phyloP scores from a whole-genome alignment of 106 monocot genomes.

The Dendrobium catenatum region DNA sequence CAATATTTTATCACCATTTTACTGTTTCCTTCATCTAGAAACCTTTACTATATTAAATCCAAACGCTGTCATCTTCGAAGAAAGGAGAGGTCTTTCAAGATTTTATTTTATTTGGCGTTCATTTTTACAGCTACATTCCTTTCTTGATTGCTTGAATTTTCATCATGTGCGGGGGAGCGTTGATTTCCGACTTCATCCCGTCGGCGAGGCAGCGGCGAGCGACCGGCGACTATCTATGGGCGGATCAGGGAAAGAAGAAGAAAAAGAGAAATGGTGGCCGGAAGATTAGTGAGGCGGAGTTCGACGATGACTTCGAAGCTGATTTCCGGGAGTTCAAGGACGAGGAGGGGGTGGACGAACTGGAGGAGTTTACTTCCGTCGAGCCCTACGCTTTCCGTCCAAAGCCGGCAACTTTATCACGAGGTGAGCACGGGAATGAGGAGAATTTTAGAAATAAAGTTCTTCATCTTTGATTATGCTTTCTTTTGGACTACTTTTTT shows the following conservation, averaged over 20 bases:
- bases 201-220: conserved; percentile 9
- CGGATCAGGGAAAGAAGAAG: conserved; percentile 10
- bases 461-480: neutral
- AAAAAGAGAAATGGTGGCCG: neutral
- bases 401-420: neutral
- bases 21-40: no score
- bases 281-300: conserved; percentile 1
- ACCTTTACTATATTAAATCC: no score
- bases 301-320: conserved; percentile 22
- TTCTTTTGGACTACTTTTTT: neutral
- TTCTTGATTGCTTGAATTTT: no score
- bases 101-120: no score
- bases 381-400: conserved; percentile 16
- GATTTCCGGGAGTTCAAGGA: conserved; percentile 29
- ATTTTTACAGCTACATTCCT: no score
- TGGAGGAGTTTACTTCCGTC: conserved; percentile 6
- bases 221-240: conserved; percentile 16
- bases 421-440: neutral
- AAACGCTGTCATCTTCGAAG: no score
- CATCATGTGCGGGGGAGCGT: conserved; percentile 29
- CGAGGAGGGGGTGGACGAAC: conserved; percentile 1
- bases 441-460: neutral
- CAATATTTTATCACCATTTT: no score
- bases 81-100: no score
- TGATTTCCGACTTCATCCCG: conserved; percentile 29